Base-by-base conservation (phyloP, 179 eudicot species). In the Spinacia oleracea region DNA sequence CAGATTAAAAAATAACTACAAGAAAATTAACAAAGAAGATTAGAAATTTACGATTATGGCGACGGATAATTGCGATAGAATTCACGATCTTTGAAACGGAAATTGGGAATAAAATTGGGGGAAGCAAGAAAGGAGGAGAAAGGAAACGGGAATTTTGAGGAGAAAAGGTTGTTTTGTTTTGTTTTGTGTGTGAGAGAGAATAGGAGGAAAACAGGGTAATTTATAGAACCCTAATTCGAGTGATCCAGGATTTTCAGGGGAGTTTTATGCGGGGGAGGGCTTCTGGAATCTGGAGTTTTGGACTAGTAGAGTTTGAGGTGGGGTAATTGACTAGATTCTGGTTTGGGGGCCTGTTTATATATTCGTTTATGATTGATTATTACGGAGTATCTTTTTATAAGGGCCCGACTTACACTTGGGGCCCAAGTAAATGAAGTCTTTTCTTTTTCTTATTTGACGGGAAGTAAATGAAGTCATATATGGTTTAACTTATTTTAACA, bases 141-240 rank as follows among this genome's bases (percentile, higher is more conserved):
- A 27, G 65, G 27, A 5, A 60, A 60, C 18, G 34, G 31, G 31
- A 58, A 25, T 51, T 51, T 0, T 20, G 12, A 58, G 29, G 25
- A 58, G 38, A 35, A 35, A 35, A 11, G 63, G 27, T 60, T 11
- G 32, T 25, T 60, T 60, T 9, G 65, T n/a, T n/a, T n/a, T n/a
- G n/a, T n/a, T n/a, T n/a, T n/a, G n/a, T n/a, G n/a, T 25, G 65
- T 60, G 65, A 25, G 65, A 27, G 18, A 60, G 34, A 27, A 9
- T 23, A 27, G 31, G 40, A 31, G n/a, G 68, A 32, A 31, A 63
- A 5, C 31, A 29, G 68, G 68, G 35, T 15, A 27, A 64, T 64
- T 64, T 64, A 64, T 64, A 64, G 65, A 64, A 64, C 68, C 68
- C 68, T 64, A 64, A 64, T 31, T 1, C 38, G 38, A 35, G 38